Conservation (phyloP, 1,284 basidiomycete genomes). For the Pseudozyma sp. region DNA sequence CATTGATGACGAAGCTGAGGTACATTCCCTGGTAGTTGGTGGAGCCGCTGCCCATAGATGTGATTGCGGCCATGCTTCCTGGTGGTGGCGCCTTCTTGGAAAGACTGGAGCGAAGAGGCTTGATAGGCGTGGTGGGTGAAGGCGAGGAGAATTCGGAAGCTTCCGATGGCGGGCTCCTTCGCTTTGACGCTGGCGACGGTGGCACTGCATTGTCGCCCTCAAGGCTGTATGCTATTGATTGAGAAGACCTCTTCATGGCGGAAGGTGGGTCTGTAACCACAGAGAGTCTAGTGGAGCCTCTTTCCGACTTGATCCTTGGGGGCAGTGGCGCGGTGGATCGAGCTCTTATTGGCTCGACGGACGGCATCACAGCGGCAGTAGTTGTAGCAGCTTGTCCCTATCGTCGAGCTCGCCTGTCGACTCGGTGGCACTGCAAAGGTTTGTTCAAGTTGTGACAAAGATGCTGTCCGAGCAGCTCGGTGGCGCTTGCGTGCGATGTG, state of each 20-base stretch:
- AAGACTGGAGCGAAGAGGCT: constrained; percentile 42
- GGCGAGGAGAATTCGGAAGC: constrained; percentile 32
- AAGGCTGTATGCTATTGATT: constrained; percentile 15
- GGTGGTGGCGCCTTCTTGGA: constrained; percentile 43
- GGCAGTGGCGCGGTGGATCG: constrained; percentile 32
- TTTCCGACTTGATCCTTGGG: constrained; percentile 9
- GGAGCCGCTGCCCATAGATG: constrained; percentile 20
- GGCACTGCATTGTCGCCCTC: constrained; percentile 8
- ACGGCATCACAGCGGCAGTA: constrained; percentile 42
- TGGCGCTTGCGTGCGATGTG: not conserved
- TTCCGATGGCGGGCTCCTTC: constrained; percentile 34
- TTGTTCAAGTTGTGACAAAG: not conserved
- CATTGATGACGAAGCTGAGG: constrained; percentile 83
- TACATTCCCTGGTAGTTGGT: constrained; percentile 77
- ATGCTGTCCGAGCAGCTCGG: constrained; percentile 1
- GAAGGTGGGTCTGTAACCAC: not conserved
- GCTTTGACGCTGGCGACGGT: constrained; percentile 33
- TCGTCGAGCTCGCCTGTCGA: constrained; percentile 6
- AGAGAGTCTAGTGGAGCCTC: constrained; percentile 1
- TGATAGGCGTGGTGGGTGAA: constrained; percentile 30
- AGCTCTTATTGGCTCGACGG: constrained; percentile 34
- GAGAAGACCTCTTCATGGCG: constrained; percentile 35
- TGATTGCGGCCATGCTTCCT: constrained; percentile 44
- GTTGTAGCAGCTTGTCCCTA: constrained; percentile 3
- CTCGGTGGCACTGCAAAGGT: not conserved